Evolutionary conservation across 2,329 filamentous ascomycete genomes (phyloP).

Genomic region (Xylaria sp.): DNA sequence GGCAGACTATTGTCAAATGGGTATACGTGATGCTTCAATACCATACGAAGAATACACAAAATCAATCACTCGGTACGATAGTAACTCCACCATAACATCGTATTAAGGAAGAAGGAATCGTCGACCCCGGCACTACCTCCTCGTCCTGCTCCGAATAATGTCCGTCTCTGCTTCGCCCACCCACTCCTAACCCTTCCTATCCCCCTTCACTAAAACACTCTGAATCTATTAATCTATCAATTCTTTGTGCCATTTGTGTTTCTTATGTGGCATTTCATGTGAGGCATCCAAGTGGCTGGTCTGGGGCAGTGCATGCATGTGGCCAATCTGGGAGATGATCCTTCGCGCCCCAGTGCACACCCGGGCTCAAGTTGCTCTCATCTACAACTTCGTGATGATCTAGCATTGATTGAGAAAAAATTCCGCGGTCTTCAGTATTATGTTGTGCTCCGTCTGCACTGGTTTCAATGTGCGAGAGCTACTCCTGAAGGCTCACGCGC

Average conservation of each 20-base stretch:
- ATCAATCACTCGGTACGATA: too few relatives aligned
- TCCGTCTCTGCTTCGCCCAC: too few relatives aligned
- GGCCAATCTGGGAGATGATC: neutral
- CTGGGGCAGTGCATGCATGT: neutral
- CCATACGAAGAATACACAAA: too few relatives aligned
- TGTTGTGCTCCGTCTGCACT: constrained; percentile 11
- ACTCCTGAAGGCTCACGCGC: neutral
- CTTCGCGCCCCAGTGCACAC: neutral
- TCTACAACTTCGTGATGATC: neutral
- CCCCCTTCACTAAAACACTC: too few relatives aligned
- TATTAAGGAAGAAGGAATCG: too few relatives aligned
- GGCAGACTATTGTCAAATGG: neutral
- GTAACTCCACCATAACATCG: too few relatives aligned
- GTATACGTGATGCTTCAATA: neutral
- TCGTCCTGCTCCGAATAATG: too few relatives aligned
- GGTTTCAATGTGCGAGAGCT: constrained; percentile 7
- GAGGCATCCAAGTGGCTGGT: neutral
- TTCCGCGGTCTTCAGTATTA: neutral
- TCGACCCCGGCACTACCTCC: too few relatives aligned
- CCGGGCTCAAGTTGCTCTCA: neutral
- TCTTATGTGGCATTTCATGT: too few relatives aligned
- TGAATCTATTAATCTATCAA: too few relatives aligned
- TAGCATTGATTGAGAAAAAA: neutral
- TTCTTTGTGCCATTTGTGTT: too few relatives aligned
- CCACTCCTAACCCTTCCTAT: too few relatives aligned